These are phyloP conservation scores for Pseudomicrostroma phylloplanum DNA, from an alignment of 1,284 basidiomycete genomes.

Conservation along the genomic window DNA sequence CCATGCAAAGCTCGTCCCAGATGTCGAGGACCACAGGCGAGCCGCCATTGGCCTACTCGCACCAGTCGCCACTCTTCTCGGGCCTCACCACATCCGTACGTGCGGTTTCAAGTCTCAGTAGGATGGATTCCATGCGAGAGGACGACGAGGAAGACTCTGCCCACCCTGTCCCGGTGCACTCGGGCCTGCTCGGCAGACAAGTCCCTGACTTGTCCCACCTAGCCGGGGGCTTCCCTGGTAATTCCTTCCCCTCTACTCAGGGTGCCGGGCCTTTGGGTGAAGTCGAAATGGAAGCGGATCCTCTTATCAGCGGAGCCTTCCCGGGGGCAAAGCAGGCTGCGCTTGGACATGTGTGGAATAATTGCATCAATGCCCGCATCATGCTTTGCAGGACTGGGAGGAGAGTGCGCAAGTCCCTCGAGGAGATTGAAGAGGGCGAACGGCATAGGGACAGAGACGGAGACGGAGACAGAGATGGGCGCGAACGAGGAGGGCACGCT, in stretches of 20 bases:
- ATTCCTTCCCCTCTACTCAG: no score
- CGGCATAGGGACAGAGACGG: not conserved
- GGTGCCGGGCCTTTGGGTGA: not conserved
- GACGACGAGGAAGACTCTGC: not conserved
- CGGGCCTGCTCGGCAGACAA: no score
- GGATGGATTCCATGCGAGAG: not conserved
- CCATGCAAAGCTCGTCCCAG: not conserved
- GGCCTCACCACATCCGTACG: not conserved
- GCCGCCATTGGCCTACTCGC: not conserved
- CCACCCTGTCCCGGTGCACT: no score
- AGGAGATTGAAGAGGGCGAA: not conserved
- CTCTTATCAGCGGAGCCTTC: not conserved
- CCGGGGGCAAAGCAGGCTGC: conserved; percentile 1
- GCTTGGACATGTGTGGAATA: conserved; percentile 1
- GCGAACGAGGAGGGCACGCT: not conserved
- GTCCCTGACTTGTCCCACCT: no score
- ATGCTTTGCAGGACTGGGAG: not conserved
- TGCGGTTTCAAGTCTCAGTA: no score
- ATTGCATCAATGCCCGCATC: conserved; percentile 4
- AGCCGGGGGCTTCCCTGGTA: no score
- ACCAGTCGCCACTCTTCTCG: conserved; percentile 1
- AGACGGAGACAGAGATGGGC: not conserved
- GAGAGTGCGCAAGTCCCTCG: not conserved
- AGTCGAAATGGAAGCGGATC: not conserved
- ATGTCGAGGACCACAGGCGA: not conserved